phyloP scores from a whole-genome alignment of 2,329 filamentous ascomycete genomes.

The Aspergillus uvarum region DNA sequence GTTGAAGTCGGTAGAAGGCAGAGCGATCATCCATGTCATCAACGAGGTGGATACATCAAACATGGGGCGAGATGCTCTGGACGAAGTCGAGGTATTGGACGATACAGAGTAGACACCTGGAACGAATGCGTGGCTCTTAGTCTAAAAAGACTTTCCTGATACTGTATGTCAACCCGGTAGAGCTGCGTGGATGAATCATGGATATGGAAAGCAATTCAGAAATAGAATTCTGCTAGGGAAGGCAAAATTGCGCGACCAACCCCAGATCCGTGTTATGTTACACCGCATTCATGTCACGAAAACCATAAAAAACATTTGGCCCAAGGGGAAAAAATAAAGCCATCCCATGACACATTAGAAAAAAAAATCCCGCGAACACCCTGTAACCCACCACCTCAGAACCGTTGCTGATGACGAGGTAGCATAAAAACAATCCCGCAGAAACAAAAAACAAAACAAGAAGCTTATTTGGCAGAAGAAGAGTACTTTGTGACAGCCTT shows the following conservation, averaged over 20 bases:
- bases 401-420: conserved; percentile 44
- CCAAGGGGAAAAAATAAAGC: conserved; percentile 43
- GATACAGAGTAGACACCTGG: conserved; percentile 47
- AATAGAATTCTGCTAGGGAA: conserved; percentile 38
- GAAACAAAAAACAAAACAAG: conserved; percentile 56
- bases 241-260: conserved; percentile 32
- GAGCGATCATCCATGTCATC: conserved; percentile 81
- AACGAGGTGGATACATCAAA: conserved; percentile 57
- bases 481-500: conserved; percentile 99
- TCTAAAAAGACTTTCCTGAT: background rate
- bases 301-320: conserved; percentile 44
- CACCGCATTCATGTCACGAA: conserved; percentile 45
- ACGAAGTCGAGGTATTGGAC: conserved; percentile 87
- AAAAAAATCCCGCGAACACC: conserved; percentile 45
- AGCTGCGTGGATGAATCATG: background rate
- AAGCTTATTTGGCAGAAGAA: conserved; percentile 92
- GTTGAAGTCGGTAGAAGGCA: conserved; percentile 74
- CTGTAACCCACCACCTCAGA: conserved; percentile 47
- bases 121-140: background rate
- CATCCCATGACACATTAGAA: conserved; percentile 50
- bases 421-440: conserved; percentile 46
- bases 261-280: conserved; percentile 48
- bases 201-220: conserved; percentile 19
- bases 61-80: conserved; percentile 70
- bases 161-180: too few species aligned